Evolutionary conservation across 352 stramenopile species (phyloP).

Genomic region (Phytophthora megakarya): DNA sequence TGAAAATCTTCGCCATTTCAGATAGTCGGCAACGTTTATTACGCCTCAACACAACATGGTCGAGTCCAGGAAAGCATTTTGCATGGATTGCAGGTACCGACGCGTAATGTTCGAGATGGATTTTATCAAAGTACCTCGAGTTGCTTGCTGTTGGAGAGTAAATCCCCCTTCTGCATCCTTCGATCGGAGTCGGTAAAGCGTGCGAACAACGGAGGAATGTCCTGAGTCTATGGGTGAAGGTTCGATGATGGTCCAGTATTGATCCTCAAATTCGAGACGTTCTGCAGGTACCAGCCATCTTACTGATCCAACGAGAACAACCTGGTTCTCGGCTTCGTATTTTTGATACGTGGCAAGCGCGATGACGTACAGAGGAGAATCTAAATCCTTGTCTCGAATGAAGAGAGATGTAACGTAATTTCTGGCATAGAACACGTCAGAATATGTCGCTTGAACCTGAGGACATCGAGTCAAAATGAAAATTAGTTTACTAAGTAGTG

Average conservation of each 20-base stretch:
- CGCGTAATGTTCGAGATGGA: not conserved
- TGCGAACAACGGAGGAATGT: not conserved
- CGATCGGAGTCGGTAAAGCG: not conserved
- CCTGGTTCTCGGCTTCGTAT: not conserved
- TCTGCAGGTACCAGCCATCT: conserved; percentile 6
- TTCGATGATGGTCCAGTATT: not conserved
- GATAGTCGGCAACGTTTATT: no score
- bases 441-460: no score
- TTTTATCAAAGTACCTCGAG: not conserved
- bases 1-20: no score
- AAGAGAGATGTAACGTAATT: no score
- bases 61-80: not conserved
- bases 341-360: no score
- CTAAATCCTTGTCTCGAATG: no score
- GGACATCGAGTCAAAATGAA: no score
- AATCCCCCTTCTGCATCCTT: not conserved
- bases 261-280: not conserved
- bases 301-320: not conserved
- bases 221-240: not conserved
- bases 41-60: no score
- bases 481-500: no score
- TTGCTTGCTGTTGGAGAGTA: not conserved
- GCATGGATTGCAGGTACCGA: not conserved
- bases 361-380: no score
- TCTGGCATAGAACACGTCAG: no score